Percentiles rank a stretch among this genome's conserved stretches.
Evolutionary conservation across 805 yeast genomes (phyloP).

Genomic region (Pichia exigua): DNA sequence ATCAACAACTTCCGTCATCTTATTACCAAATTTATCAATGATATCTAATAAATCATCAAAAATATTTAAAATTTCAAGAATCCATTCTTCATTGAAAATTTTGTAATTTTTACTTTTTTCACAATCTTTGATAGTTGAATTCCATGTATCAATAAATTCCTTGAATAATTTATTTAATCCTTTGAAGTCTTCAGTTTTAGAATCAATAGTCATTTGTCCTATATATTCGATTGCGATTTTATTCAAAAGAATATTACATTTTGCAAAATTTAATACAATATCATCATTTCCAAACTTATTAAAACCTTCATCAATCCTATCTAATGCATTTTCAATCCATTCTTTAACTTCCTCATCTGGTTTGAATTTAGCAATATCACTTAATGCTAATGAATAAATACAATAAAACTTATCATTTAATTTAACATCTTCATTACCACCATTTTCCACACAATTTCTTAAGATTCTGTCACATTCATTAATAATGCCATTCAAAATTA

Average conservation of each 20-base stretch:
- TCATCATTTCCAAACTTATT: conserved; percentile 38
- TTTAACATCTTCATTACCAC: conserved; percentile 22
- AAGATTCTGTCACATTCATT: conserved; percentile 85
- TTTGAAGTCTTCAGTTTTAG: conserved; percentile 29
- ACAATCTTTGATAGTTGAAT: conserved; percentile 32
- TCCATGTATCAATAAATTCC: conserved; percentile 39
- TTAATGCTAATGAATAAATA: conserved; percentile 65
- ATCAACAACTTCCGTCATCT: conserved; percentile 51
- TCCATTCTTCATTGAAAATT: conserved; percentile 22
- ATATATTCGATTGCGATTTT: conserved; percentile 53
- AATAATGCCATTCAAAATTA: conserved; percentile 72
- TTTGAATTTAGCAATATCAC: conserved; percentile 55
- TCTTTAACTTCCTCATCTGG: conserved; percentile 14
- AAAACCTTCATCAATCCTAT: conserved; percentile 56
- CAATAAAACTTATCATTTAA: conserved; percentile 54
- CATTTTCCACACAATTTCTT: conserved; percentile 34
- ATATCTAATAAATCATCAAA: conserved; percentile 65
- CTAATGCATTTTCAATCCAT: conserved; percentile 65
- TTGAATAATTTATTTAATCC: conserved; percentile 37
- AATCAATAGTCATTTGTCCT: conserved; percentile 39
- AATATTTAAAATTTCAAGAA: conserved; percentile 45
- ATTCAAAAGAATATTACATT: conserved; percentile 46
- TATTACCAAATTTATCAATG: conserved; percentile 56
- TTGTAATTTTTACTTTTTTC: conserved; percentile 15
- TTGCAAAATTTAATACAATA: conserved; percentile 40